Conservation (phyloP, 2,329 filamentous ascomycete genomes). For the Colletotrichum agaves region DNA sequence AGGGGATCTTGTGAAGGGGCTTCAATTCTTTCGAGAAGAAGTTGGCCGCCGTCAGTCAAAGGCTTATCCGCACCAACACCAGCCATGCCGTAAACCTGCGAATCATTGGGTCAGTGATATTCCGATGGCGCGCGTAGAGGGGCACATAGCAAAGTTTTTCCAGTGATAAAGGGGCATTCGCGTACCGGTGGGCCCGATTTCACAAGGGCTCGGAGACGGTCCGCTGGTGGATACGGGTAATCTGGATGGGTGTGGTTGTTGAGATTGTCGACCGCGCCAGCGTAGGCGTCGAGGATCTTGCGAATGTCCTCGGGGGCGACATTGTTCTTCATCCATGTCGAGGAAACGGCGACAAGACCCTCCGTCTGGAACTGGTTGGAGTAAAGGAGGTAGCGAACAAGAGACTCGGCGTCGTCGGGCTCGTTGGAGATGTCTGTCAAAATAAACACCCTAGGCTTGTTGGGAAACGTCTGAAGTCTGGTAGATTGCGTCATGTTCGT, state of each 20-base stretch:
- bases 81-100: constrained; percentile 47
- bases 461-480: constrained; percentile 23
- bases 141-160: neutral
- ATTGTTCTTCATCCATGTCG: constrained; percentile 56
- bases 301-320: constrained; percentile 55
- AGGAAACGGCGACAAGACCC: constrained; percentile 57
- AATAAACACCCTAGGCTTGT: constrained; percentile 51
- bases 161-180: neutral
- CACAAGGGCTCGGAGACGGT: constrained; percentile 49
- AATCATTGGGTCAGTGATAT: neutral
- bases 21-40: constrained; percentile 50
- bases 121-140: neutral
- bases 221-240: constrained; percentile 52
- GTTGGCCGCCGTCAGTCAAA: constrained; percentile 52
- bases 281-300: constrained; percentile 57
- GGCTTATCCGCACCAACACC: constrained; percentile 46
- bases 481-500: constrained; percentile 22
- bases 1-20: constrained; percentile 51
- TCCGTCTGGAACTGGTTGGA: constrained; percentile 58
- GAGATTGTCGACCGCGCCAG: constrained; percentile 57
- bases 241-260: constrained; percentile 59
- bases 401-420: constrained; percentile 56
- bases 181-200: constrained; percentile 49
- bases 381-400: constrained; percentile 57
- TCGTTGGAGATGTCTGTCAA: constrained; percentile 59